A percentile compares a stretch with the other conserved stretches of the same genome.
phyloP scores from a whole-genome alignment of 2,329 filamentous ascomycete genomes.

The Bipolaris sorokiniana region DNA sequence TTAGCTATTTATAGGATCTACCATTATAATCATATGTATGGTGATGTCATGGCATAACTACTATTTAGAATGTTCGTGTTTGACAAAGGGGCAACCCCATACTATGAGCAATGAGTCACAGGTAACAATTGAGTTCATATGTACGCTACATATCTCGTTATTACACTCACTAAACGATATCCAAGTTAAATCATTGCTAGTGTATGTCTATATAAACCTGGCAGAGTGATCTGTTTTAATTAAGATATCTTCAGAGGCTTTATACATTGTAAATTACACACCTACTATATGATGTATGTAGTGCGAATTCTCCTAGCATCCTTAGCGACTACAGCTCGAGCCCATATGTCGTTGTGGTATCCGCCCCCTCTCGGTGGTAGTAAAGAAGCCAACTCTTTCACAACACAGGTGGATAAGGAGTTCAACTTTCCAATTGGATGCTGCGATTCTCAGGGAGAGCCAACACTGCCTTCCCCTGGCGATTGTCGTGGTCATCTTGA shows the following conservation, averaged over 20 bases:
- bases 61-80: background rate
- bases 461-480: slow-evolving; percentile 28
- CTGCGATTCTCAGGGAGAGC: slow-evolving; percentile 40
- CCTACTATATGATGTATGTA: background rate
- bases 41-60: background rate
- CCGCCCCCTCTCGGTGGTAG: slow-evolving; percentile 51
- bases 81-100: background rate
- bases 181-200: background rate
- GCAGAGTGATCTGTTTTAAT: background rate
- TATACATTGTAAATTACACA: background rate
- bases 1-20: background rate
- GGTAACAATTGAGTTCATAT: background rate
- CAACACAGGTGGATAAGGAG: slow-evolving; percentile 15
- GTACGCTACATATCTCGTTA: background rate
- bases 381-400: slow-evolving; percentile 48
- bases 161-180: background rate
- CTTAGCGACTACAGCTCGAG: slow-evolving; percentile 6
- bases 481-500: slow-evolving; percentile 51
- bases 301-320: background rate
- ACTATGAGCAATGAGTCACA: background rate
- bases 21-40: background rate
- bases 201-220: background rate
- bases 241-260: background rate
- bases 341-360: slow-evolving; percentile 50
- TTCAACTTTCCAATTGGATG: slow-evolving; percentile 53